Evolutionary conservation across 805 yeast genomes (phyloP).

Genomic region (Teunomyces aglyptinius): DNA sequence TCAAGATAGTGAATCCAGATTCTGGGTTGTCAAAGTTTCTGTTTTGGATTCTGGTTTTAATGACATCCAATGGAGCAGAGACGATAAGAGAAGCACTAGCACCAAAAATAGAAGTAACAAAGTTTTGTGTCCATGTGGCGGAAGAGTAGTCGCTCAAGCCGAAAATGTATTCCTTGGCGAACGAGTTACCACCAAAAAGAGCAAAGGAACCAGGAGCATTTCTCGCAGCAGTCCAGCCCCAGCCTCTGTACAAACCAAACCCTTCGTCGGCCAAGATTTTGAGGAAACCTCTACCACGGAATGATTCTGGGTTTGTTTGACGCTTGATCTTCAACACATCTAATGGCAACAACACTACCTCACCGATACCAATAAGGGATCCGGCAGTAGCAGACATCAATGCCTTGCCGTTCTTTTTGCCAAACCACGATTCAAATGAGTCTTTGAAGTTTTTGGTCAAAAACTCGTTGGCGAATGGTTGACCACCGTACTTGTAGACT

Average conservation of each 20-base stretch:
- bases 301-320: slow-evolving; percentile 99
- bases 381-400: slow-evolving; percentile 96
- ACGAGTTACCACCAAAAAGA: slow-evolving; percentile 96
- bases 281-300: slow-evolving; percentile 95
- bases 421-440: slow-evolving; percentile 73
- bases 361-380: slow-evolving; percentile 95
- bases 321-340: slow-evolving; percentile 97
- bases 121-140: slow-evolving; percentile 95
- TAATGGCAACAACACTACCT: slow-evolving; percentile 88
- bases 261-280: slow-evolving; percentile 90
- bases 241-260: slow-evolving; percentile 89
- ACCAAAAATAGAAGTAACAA: slow-evolving; percentile 91
- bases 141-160: slow-evolving; percentile 81
- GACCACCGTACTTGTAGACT: slow-evolving; percentile 99
- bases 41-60: slow-evolving; percentile 98
- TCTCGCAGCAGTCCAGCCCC: slow-evolving; percentile 99
- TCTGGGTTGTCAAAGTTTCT: slow-evolving; percentile 94
- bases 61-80: slow-evolving; percentile 96
- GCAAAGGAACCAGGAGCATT: slow-evolving; percentile 99
- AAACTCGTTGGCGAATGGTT: slow-evolving; percentile 96
- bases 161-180: slow-evolving; percentile 93
- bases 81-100: slow-evolving; percentile 96
- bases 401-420: slow-evolving; percentile 97
- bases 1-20: slow-evolving; percentile 86
- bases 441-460: slow-evolving; percentile 70